Conservation (phyloP, 352 stramenopile genomes). For the Phytophthora idaei region DNA sequence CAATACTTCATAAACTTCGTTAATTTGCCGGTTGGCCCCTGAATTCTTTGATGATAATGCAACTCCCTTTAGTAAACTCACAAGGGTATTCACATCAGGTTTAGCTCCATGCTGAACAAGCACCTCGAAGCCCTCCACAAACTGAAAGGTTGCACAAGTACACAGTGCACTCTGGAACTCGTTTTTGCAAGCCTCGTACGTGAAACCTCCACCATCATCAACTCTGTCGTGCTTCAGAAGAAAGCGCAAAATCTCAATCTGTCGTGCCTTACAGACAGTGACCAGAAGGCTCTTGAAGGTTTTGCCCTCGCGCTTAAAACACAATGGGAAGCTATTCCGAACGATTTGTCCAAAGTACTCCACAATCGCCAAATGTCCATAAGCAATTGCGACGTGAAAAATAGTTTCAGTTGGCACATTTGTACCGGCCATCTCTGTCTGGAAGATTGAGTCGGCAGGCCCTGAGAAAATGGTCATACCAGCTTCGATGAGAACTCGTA, state of each 20-base stretch:
- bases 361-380: constrained; percentile 52
- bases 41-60: constrained; percentile 5
- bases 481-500: constrained; percentile 44
- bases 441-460: not conserved
- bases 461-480: constrained; percentile 52
- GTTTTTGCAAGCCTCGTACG: constrained; percentile 33
- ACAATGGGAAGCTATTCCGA: constrained; percentile 51
- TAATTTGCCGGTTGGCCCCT: constrained; percentile 9
- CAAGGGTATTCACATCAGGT: constrained; percentile 44
- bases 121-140: constrained; percentile 47
- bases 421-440: constrained; percentile 4
- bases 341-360: constrained; percentile 45
- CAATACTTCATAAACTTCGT: constrained; percentile 8
- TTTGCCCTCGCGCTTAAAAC: constrained; percentile 48
- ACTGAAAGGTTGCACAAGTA: constrained; percentile 42
- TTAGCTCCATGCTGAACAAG: constrained; percentile 39
- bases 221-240: constrained; percentile 37
- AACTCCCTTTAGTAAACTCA: constrained; percentile 40
- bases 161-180: constrained; percentile 52
- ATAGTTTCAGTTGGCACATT: constrained; percentile 39
- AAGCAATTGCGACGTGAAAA: constrained; percentile 57
- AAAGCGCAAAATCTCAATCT: constrained; percentile 44
- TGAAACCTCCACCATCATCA: constrained; percentile 44
- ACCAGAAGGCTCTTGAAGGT: constrained; percentile 53
- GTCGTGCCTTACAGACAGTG: constrained; percentile 41